Evolutionary conservation across 176 grass and related monocot species (phyloP).

Genomic region (Eragrostis nindensis): DNA sequence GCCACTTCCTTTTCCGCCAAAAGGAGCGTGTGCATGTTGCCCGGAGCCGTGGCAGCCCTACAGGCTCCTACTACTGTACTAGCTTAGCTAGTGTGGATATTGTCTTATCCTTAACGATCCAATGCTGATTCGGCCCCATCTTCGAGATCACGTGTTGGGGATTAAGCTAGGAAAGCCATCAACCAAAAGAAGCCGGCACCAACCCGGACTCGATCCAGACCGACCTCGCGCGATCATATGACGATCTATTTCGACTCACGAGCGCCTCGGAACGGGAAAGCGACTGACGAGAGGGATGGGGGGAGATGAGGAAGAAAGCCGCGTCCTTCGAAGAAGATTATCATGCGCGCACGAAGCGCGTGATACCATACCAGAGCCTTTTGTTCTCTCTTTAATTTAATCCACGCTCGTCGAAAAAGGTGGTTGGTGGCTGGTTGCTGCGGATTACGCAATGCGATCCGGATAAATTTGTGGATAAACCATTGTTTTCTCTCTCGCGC

Average conservation of each 20-base stretch:
- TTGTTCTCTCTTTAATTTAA: no score
- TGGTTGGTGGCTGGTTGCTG: constrained; percentile 4
- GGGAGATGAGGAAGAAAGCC: no score
- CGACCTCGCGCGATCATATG: constrained; percentile 24
- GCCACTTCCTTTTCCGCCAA: constrained; percentile 33
- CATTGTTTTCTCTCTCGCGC: neutral
- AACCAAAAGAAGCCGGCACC: neutral
- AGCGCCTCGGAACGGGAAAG: no score
- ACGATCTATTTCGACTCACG: neutral
- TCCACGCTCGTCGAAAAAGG: neutral
- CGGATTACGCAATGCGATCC: neutral
- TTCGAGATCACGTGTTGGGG: constrained; percentile 13
- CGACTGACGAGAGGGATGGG: no score
- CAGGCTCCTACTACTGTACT: neutral
- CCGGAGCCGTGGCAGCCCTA: neutral
- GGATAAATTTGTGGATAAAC: constrained; percentile 52
- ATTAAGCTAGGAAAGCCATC: constrained; percentile 12
- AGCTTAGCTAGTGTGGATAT: neutral
- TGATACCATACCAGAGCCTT: no score
- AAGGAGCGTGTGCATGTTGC: neutral
- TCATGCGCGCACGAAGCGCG: no score
- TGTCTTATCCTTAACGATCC: neutral
- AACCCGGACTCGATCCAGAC: neutral
- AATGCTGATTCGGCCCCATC: neutral
- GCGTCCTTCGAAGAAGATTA: no score